Percentiles rank a stretch among this genome's conserved stretches.
Evolutionary conservation across 257 asterid genomes (phyloP).

Genomic region (Solanum acaule): DNA sequence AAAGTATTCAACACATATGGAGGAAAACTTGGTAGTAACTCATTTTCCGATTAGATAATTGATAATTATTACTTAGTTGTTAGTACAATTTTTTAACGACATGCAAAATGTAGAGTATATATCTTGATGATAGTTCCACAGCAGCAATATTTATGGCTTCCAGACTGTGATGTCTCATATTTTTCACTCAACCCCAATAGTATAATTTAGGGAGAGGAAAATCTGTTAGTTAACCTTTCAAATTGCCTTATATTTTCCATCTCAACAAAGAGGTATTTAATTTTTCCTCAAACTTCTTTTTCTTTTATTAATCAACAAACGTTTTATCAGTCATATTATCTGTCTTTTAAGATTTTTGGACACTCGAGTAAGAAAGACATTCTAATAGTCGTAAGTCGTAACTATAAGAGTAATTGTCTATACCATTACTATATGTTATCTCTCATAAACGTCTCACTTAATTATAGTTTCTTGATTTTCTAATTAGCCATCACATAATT

Average conservation of each 20-base stretch:
- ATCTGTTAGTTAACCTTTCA: no score
- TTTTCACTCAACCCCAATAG: no score
- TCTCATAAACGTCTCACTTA: not conserved
- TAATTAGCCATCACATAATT: not conserved
- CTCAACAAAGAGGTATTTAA: constrained; percentile 43
- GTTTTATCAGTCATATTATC: not conserved
- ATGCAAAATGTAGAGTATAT: no score
- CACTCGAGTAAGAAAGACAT: not conserved
- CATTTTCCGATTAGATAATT: no score
- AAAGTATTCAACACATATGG: no score
- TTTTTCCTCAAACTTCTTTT: not conserved
- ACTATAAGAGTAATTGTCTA: not conserved
- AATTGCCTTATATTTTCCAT: constrained; percentile 25
- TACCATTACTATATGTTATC: not conserved
- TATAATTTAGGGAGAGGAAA: no score
- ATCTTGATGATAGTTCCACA: no score
- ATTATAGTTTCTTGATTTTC: not conserved
- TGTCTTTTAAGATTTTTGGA: not conserved
- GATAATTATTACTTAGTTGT: no score
- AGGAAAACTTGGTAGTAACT: no score
- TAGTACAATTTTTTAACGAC: no score
- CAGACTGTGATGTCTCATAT: no score
- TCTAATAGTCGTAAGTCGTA: not conserved
- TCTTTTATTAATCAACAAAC: not conserved
- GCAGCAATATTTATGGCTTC: no score